phyloP scores from a whole-genome alignment of 768 basidiomycete genomes.

The Boletus bicolor region DNA sequence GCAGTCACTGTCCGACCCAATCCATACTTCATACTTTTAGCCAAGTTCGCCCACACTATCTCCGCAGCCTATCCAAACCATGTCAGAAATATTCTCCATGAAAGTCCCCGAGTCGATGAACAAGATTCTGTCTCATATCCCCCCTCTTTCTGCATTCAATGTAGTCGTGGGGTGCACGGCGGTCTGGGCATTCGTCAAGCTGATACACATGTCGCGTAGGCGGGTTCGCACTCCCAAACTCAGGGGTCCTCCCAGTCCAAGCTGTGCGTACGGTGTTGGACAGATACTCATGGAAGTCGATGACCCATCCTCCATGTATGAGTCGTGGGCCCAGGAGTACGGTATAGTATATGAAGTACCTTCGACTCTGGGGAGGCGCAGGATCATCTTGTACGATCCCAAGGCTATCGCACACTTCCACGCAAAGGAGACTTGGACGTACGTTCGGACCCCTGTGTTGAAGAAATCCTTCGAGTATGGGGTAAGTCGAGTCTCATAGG shows the following conservation, averaged over 20 bases:
- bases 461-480: conserved; percentile 33
- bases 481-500: background rate
- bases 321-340: conserved; percentile 20
- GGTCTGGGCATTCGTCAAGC: conserved; percentile 4
- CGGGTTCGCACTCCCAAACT: conserved; percentile 16
- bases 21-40: too few relatives aligned
- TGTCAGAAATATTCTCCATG: background rate
- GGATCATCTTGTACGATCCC: conserved; percentile 36
- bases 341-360: conserved; percentile 14
- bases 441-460: conserved; percentile 38
- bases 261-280: conserved; percentile 17
- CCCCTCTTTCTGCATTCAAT: background rate
- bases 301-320: conserved; percentile 13
- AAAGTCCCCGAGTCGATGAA: background rate
- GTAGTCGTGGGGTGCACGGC: background rate
- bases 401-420: conserved; percentile 27
- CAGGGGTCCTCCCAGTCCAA: conserved; percentile 15
- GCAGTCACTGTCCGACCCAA: too few relatives aligned
- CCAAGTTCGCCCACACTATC: too few relatives aligned
- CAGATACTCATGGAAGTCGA: background rate
- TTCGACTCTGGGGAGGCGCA: conserved; percentile 7
- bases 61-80: background rate
- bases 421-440: conserved; percentile 25
- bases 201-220: conserved; percentile 4
- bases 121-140: background rate